Percentiles rank a stretch among this genome's conserved stretches.
These are phyloP conservation scores for Liriodendron chinense DNA, from an alignment of 164 flowering plant genomes.

Conservation along the genomic window DNA sequence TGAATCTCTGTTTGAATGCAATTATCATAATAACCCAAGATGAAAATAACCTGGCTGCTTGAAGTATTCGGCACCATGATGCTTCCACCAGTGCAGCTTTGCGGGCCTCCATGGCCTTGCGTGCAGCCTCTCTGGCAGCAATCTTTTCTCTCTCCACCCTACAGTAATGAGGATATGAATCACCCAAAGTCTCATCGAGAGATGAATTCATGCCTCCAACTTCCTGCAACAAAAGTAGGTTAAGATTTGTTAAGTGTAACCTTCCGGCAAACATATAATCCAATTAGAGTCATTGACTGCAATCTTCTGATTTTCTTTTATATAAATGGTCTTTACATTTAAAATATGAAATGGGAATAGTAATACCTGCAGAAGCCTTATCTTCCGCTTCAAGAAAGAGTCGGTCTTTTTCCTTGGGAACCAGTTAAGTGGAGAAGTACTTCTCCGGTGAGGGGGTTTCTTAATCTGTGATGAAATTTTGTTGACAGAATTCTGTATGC, in stretches of 20 bases:
- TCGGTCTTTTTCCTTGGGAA: slow-evolving; percentile 84
- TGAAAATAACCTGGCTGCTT: slow-evolving; percentile 67
- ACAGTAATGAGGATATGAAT: slow-evolving; percentile 83
- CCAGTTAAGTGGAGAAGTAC: slow-evolving; percentile 76
- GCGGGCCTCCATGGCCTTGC: slow-evolving; percentile 81
- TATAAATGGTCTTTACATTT: not conserved
- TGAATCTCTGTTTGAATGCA: not conserved
- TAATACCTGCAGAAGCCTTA: slow-evolving; percentile 74
- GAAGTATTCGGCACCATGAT: slow-evolving; percentile 91
- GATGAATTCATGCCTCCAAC: slow-evolving; percentile 81
- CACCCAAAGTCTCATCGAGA: slow-evolving; percentile 86
- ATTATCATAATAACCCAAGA: not conserved
- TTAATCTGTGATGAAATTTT: slow-evolving; percentile 63
- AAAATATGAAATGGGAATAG: not conserved
- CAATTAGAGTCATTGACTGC: not conserved
- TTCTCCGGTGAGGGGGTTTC: slow-evolving; percentile 67
- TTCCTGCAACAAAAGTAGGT: slow-evolving; percentile 45
- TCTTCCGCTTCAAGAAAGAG: slow-evolving; percentile 80
- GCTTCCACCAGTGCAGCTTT: slow-evolving; percentile 97
- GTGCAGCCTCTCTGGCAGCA: slow-evolving; percentile 83
- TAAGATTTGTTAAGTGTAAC: not conserved
- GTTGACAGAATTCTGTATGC: slow-evolving; percentile 50
- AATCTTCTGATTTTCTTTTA: not conserved
- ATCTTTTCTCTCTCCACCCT: slow-evolving; percentile 81
- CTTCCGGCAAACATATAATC: not conserved